These are phyloP conservation scores for Cynanchum wilfordii DNA, from an alignment of 257 asterid species.

Conservation along the genomic window DNA sequence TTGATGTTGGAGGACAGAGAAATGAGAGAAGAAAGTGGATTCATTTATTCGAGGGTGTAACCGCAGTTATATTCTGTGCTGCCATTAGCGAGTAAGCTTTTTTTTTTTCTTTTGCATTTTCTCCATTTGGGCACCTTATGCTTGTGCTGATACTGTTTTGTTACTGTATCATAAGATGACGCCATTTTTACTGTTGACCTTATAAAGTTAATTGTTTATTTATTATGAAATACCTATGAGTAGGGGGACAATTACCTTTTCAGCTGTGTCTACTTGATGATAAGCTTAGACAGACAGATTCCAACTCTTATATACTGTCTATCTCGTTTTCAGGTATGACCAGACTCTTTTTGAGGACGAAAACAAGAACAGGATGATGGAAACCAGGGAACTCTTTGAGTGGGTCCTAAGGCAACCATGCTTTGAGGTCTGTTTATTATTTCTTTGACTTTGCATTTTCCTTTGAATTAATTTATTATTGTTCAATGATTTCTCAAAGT, in stretches of 20 bases:
- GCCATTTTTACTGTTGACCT: background rate
- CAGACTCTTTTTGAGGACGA: conserved; percentile 95
- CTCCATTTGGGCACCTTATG: conserved; percentile 1
- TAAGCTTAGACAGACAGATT: background rate
- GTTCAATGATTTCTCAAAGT: background rate
- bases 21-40: conserved; percentile 99
- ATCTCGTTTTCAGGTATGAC: conserved; percentile 61
- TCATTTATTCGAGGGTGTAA: conserved; percentile 96
- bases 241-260: background rate
- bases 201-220: background rate
- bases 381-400: conserved; percentile 93
- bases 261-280: background rate
- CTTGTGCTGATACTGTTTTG: background rate
- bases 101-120: conserved; percentile 9
- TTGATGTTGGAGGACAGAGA: conserved; percentile 99
- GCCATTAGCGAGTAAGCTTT: conserved; percentile 90
- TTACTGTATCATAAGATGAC: background rate
- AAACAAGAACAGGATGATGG: conserved; percentile 87
- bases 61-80: conserved; percentile 98
- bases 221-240: background rate
- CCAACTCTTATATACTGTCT: background rate
- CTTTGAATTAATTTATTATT: background rate
- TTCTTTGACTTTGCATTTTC: conserved; percentile 11
- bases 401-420: conserved; percentile 98
- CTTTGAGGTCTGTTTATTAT: conserved; percentile 62